These are phyloP conservation scores for Cryptosporidium ryanae DNA, from an alignment of 169 alveolate genomes.

Conservation along the genomic window DNA sequence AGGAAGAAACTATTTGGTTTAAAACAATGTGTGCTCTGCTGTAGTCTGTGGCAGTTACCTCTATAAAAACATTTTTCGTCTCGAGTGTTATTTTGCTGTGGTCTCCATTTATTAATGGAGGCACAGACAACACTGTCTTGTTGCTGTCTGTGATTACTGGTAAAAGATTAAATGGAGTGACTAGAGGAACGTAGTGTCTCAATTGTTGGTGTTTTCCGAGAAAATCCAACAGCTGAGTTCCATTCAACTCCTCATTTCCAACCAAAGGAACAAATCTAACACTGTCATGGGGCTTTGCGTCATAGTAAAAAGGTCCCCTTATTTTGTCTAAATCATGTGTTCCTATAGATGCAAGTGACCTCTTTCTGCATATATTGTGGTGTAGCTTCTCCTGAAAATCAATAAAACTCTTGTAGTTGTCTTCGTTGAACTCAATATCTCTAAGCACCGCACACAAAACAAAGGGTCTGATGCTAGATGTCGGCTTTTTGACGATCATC, in stretches of 20 bases:
- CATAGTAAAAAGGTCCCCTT: conserved; percentile 87
- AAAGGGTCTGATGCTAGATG: conserved; percentile 87
- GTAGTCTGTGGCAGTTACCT: conserved; percentile 93
- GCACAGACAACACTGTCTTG: conserved; percentile 94
- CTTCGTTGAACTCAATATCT: conserved; percentile 88
- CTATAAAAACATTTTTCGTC: conserved; percentile 95
- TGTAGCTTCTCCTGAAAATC: conserved; percentile 97
- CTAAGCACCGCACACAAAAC: conserved; percentile 95
- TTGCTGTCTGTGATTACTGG: conserved; percentile 94
- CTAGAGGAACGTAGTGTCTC: conserved; percentile 89
- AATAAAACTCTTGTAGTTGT: conserved; percentile 92
- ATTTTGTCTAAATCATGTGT: conserved; percentile 91
- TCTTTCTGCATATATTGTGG: conserved; percentile 93
- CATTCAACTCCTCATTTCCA: conserved; percentile 86
- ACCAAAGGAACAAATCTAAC: conserved; percentile 93
- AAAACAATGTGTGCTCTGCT: conserved; percentile 79
- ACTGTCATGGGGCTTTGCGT: conserved; percentile 89
- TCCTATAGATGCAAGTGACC: conserved; percentile 90
- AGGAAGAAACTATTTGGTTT: conserved; percentile 82
- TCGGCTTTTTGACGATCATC: conserved; percentile 77
- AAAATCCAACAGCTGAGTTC: conserved; percentile 84
- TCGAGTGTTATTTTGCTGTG: conserved; percentile 93
- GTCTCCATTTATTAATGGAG: conserved; percentile 98
- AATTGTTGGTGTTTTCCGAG: conserved; percentile 86
- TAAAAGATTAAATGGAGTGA: conserved; percentile 85